Base-by-base conservation (phyloP, 495 filamentous ascomycete species). In the Talaromyces liani region DNA sequence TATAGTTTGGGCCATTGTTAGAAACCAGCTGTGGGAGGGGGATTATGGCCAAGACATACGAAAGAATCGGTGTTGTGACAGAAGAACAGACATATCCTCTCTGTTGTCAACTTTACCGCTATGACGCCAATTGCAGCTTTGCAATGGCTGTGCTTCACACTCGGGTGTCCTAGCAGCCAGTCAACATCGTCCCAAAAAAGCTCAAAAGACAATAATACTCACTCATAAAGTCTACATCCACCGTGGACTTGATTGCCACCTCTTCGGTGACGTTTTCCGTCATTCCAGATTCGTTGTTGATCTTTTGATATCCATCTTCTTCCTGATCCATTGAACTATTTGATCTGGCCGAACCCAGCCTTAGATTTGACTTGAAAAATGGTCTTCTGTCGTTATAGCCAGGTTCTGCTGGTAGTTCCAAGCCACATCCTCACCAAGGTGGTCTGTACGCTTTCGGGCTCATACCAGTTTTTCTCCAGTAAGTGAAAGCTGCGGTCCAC, bases 1-100 rank as follows among this genome's bases (percentile, higher is more conserved):
- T 87, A 67, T 45, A 67, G 65, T 61, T 36, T 29, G 33, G 27
- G 49, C n/a, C 14, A 47, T 69, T 27, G 34, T 33, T 25, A 12
- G 22, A 12, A 36, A 27, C 24, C 41, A 31, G 36, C 22, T 18
- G 16, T 25, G 14, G 12, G 10, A 47, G 22, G 3, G 3, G 8
- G 27, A 14, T 8, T 51, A 41, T 25, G 12, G 25, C n/a, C 5
- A 16, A 10, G 20, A 73, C 81, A 75, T 68, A 85, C 80, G 69
- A 97, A 96, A 0, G 91, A 94, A 67, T 96, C 91, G 3, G 92
- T 96, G 70, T 95, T 97, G 74, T 97, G 92, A 1, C 86, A 91
- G 71, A 93, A 97, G 72, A 91, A 92, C 18, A 97, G 77, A 65
- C 83, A 89, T 33, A 88, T 81, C 2, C 90, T 91, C 27, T 82